phyloP scores from a whole-genome alignment of 2,329 filamentous ascomycete species.

The Drechmeria coniospora region DNA sequence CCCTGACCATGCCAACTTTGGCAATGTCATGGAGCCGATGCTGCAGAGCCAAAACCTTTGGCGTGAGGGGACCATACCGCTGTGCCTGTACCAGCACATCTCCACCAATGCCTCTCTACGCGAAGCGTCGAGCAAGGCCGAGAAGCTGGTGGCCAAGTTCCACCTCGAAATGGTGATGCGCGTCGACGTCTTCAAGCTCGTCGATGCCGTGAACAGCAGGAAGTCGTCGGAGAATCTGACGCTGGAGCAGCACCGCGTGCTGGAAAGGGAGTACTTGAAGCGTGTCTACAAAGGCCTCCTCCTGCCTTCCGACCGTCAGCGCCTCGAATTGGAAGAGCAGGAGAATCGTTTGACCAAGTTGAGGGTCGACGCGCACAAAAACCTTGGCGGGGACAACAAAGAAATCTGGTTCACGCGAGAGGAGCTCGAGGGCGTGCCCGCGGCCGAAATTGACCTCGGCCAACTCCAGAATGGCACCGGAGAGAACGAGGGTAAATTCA shows the following conservation, averaged over 20 bases:
- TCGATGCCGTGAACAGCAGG: slow-evolving; percentile 40
- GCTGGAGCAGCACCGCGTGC: slow-evolving; percentile 52
- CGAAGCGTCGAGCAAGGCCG: slow-evolving; percentile 61
- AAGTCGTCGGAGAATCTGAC: slow-evolving; percentile 41
- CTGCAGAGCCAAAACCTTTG: slow-evolving; percentile 55
- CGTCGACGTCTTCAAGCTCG: slow-evolving; percentile 60
- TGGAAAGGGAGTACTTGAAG: slow-evolving; percentile 64
- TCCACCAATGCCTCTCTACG: slow-evolving; percentile 53
- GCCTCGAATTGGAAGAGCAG: slow-evolving; percentile 75
- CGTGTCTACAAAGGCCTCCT: slow-evolving; percentile 65
- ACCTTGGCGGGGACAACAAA: slow-evolving; percentile 70
- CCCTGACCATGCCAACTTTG: slow-evolving; percentile 34
- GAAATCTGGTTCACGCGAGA: slow-evolving; percentile 62
- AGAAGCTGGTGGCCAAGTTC: slow-evolving; percentile 63
- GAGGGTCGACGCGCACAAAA: slow-evolving; percentile 62
- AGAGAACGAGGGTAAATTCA: slow-evolving; percentile 58
- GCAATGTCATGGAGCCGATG: slow-evolving; percentile 47
- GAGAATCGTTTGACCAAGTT: slow-evolving; percentile 66
- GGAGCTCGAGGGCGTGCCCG: slow-evolving; percentile 60
- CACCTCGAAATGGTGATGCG: slow-evolving; percentile 66
- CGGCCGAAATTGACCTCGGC: slow-evolving; percentile 49
- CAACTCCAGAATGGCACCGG: slow-evolving; percentile 55
- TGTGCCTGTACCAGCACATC: slow-evolving; percentile 77
- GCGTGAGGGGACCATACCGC: slow-evolving; percentile 51
- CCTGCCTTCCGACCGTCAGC: slow-evolving; percentile 50